Base-by-base conservation (phyloP, 2,329 filamentous ascomycete species). In the Trichothecium roseum region DNA sequence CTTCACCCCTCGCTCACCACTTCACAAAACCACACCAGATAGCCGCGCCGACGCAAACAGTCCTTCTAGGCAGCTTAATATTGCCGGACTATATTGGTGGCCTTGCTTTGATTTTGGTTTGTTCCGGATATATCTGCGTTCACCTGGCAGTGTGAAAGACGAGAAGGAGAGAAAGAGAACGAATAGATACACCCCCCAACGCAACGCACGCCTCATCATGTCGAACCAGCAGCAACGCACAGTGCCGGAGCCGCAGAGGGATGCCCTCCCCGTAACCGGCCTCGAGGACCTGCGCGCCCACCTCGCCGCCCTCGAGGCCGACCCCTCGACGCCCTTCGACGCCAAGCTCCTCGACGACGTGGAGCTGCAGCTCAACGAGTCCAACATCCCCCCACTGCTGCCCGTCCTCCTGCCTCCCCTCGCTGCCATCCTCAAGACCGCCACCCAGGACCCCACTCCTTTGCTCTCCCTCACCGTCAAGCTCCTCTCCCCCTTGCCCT, bases 341-440 rank as follows among this genome's bases (percentile, higher is more conserved):
- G 53, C 56, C 9, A 68, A 67, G 43, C 57, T 78, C 3, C 69
- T 79, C 39, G 74, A 78, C 46, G 57, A 74, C 46, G 66, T 78
- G 30, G 67, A 72, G 45, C 63, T 78, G 4, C 72, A 78, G 47
- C 57, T 79, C 13, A 76, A 62, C 29, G 40, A 42, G 24, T 28
- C 28, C 30, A 42, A 24, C 45, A 72, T 64, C 24, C 63, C 62
- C 1, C 56, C 65, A 3, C 54, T 78, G 8, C 64, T 75, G 17
- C 64, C 66, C 15, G 61, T 55, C 3, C 56, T 78, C 16, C 66
- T 79, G 22, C 69, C 71, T 9, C 64, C 61, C 13, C 58, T 79
- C 43, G 68, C 67, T 24, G 50, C 60, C 18, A 63, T 77, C 42
- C 66, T 79, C 41, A 63, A 64, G 40, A 56, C 56, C 20, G 72